phyloP scores from a whole-genome alignment of 768 basidiomycete species.

The Boletus reticuloceps region DNA sequence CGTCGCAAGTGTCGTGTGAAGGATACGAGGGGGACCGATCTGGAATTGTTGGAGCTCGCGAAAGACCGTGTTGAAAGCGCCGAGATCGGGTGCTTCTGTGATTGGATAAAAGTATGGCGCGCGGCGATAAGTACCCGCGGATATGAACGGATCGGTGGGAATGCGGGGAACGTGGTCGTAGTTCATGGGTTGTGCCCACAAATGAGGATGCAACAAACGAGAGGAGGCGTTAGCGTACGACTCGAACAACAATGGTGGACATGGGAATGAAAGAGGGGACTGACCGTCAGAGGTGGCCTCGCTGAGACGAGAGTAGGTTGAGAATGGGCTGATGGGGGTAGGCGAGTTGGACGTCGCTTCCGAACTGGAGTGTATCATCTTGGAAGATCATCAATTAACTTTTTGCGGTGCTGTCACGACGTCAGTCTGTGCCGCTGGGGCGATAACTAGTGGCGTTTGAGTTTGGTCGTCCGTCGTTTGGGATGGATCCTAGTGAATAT shows the following conservation, averaged over 20 bases:
- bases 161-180: background rate
- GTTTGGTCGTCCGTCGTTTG: too few relatives aligned
- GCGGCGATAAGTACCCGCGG: slow-evolving; percentile 2
- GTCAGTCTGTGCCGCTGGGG: background rate
- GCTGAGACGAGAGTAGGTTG: slow-evolving; percentile 38
- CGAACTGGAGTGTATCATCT: slow-evolving; percentile 36
- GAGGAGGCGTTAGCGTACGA: too few relatives aligned
- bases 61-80: slow-evolving; percentile 67
- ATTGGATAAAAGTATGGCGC: background rate
- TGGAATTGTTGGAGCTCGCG: slow-evolving; percentile 62
- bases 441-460: background rate
- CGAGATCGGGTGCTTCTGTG: slow-evolving; percentile 67
- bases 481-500: too few relatives aligned
- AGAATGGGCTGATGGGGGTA: slow-evolving; percentile 38
- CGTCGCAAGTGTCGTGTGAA: slow-evolving; percentile 18
- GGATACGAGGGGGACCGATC: slow-evolving; percentile 36
- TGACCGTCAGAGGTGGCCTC: slow-evolving; percentile 53
- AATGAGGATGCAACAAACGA: too few relatives aligned
- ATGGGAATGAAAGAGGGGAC: background rate
- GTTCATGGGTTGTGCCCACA: background rate
- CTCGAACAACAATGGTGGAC: too few relatives aligned
- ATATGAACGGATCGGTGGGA: slow-evolving; percentile 11
- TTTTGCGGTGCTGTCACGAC: background rate
- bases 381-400: slow-evolving; percentile 12
- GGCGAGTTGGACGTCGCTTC: slow-evolving; percentile 32